Base-by-base conservation (phyloP, 2,329 filamentous ascomycete genomes). In the Kalaharituber pfeilii region DNA sequence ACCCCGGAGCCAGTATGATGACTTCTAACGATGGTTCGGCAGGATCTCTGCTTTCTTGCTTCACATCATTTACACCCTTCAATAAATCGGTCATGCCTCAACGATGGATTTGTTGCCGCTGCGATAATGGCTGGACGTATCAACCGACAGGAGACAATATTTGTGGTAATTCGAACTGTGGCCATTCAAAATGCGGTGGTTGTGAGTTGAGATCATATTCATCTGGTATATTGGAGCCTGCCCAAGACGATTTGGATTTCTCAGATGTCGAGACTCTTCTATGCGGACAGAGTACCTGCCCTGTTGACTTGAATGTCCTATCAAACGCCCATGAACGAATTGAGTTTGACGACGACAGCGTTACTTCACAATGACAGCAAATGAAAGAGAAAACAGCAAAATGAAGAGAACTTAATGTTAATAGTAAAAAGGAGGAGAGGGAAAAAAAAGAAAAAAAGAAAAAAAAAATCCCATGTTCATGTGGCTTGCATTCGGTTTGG, bases 31-130 rank as follows among this genome's bases (percentile, higher is more conserved):
- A n/a, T n/a, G n/a, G n/a, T n/a, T n/a, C n/a, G n/a, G n/a, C n/a
- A n/a, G n/a, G n/a, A n/a, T n/a, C n/a, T n/a, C n/a, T n/a, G n/a
- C n/a, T n/a, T n/a, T n/a, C n/a, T n/a, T n/a, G n/a, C n/a, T n/a
- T n/a, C n/a, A n/a, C n/a, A n/a, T n/a, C n/a, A n/a, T n/a, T n/a
- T n/a, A 39, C 33, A 5, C 33, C 15, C 33, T 39, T 13, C 33
- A 8, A 39, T 13, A 39, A n/a, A n/a, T n/a, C n/a, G n/a, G n/a
- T n/a, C n/a, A 47, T 47, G 42, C 42, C 42, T 47, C 42, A 47
- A 47, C 18, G 42, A 22, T 47, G 42, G 42, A 47, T 47, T 22
- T 47, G 42, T 25, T 47, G 42, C 42, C 22, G 42, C n/a, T 47
- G 42, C 22, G 42, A 47, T 22, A 47, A 47, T 22, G 42, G 42